Percentiles rank a stretch among this genome's conserved stretches.
Evolutionary conservation across 2,329 filamentous ascomycete species (phyloP).

Genomic region (Westerdykella aurantiaca): DNA sequence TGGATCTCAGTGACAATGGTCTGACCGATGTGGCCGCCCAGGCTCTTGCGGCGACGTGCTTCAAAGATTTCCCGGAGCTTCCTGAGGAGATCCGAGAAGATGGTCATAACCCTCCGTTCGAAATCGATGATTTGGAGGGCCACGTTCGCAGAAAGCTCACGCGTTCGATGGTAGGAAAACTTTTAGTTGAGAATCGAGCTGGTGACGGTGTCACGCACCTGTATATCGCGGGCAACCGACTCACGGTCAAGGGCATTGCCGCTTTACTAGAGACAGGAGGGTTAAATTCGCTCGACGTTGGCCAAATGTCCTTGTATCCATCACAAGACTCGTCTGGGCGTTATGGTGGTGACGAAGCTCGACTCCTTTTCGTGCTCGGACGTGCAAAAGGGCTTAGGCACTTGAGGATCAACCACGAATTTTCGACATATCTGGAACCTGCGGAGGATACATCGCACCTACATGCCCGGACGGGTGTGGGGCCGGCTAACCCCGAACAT

Average conservation of each 20-base stretch:
- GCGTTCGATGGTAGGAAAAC: conserved; percentile 44
- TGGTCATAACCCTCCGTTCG: conserved; percentile 27
- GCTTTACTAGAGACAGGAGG: conserved; percentile 48
- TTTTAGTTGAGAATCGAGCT: conserved; percentile 52
- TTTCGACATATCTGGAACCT: too few relatives aligned
- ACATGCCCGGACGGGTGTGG: too few relatives aligned
- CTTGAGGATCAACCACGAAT: too few relatives aligned
- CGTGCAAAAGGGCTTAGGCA: too few relatives aligned
- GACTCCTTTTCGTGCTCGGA: too few relatives aligned
- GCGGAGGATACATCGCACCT: too few relatives aligned
- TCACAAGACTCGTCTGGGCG: not conserved
- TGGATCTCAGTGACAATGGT: conserved; percentile 54
- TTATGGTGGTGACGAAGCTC: too few relatives aligned
- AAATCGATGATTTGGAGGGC: conserved; percentile 47
- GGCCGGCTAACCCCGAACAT: too few relatives aligned
- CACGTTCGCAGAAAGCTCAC: conserved; percentile 42
- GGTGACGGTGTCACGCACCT: conserved; percentile 55
- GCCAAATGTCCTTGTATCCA: conserved; percentile 15
- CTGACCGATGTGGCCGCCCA: conserved; percentile 53
- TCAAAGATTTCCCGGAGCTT: conserved; percentile 30
- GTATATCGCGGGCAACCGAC: conserved; percentile 51
- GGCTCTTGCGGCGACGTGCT: conserved; percentile 48
- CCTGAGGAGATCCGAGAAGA: conserved; percentile 27
- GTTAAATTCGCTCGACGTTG: conserved; percentile 53
- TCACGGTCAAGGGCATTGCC: conserved; percentile 53